These are phyloP conservation scores for Colletotrichum spinosum DNA, from an alignment of 2,329 filamentous ascomycete genomes.

Conservation along the genomic window DNA sequence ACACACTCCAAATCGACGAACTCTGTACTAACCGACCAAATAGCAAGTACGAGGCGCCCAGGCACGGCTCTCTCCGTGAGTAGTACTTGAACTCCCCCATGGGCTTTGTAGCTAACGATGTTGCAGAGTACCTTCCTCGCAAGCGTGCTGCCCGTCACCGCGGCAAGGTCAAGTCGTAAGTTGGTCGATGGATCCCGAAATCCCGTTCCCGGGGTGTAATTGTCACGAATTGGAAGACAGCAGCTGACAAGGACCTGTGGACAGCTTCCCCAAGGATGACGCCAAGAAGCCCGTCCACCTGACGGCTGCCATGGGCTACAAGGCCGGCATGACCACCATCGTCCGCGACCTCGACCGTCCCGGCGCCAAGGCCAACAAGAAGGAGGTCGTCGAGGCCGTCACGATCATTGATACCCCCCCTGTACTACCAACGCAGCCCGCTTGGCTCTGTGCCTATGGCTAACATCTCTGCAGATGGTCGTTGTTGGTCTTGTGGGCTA, in stretches of 20 bases:
- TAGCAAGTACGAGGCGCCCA: constrained; percentile 80
- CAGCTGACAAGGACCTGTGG: constrained; percentile 40
- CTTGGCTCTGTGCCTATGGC: constrained; percentile 80
- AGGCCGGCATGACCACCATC: constrained; percentile 99
- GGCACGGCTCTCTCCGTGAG: constrained; percentile 82
- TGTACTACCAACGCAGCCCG: constrained; percentile 89
- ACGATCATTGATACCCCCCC: constrained; percentile 93
- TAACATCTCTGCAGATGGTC: constrained; percentile 90
- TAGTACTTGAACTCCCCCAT: no score
- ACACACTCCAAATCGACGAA: background rate
- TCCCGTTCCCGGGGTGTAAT: background rate
- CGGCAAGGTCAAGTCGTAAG: constrained; percentile 98
- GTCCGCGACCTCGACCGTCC: constrained; percentile 99
- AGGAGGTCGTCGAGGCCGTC: constrained; percentile 92
- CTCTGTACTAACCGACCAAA: background rate
- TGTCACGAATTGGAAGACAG: constrained; percentile 41
- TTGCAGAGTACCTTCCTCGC: constrained; percentile 78
- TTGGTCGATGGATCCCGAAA: constrained; percentile 41
- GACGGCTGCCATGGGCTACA: constrained; percentile 98
- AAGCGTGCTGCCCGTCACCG: constrained; percentile 96
- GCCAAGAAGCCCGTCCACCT: constrained; percentile 99
- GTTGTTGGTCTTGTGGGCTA: constrained; percentile 99
- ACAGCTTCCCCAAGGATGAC: constrained; percentile 99
- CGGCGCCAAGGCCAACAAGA: constrained; percentile 99
- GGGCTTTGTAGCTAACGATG: no score